Percentiles rank a stretch among this genome's conserved stretches.
Evolutionary conservation across 2,329 filamentous ascomycete species (phyloP).

Genomic region (Colletotrichum siamense): DNA sequence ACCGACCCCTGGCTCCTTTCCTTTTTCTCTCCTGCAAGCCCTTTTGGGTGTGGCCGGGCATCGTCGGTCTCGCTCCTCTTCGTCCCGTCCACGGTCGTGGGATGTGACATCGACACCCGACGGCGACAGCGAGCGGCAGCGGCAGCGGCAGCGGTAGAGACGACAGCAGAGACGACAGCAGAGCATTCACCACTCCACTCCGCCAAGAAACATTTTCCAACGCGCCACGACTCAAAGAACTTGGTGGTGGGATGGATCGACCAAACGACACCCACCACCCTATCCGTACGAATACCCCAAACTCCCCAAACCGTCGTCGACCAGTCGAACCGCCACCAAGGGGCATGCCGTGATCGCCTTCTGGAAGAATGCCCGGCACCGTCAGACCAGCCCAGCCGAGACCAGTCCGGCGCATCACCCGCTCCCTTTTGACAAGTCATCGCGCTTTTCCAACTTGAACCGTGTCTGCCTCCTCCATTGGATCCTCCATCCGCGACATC

Average conservation of each 20-base stretch:
- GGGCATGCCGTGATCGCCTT: constrained; percentile 5
- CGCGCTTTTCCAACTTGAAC: neutral
- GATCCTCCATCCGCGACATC: neutral
- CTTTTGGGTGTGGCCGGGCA: neutral
- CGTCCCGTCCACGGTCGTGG: neutral
- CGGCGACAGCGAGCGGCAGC: neutral
- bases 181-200: neutral
- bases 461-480: neutral
- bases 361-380: neutral
- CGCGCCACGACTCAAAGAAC: neutral
- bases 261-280: neutral
- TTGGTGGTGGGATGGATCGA: neutral
- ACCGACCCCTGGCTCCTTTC: neutral
- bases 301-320: constrained; percentile 3
- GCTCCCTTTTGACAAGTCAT: constrained; percentile 9
- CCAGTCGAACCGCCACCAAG: neutral
- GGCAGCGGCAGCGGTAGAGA: neutral
- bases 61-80: neutral
- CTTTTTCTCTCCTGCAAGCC: neutral
- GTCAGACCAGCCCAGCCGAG: constrained; percentile 17
- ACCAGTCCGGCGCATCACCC: constrained; percentile 13
- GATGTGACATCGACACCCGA: neutral
- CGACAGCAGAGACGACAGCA: neutral
- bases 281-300: neutral
- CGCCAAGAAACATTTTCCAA: constrained; percentile 2